phyloP scores from a whole-genome alignment of 306 rosid genomes.

The Astragalus membranaceus region DNA sequence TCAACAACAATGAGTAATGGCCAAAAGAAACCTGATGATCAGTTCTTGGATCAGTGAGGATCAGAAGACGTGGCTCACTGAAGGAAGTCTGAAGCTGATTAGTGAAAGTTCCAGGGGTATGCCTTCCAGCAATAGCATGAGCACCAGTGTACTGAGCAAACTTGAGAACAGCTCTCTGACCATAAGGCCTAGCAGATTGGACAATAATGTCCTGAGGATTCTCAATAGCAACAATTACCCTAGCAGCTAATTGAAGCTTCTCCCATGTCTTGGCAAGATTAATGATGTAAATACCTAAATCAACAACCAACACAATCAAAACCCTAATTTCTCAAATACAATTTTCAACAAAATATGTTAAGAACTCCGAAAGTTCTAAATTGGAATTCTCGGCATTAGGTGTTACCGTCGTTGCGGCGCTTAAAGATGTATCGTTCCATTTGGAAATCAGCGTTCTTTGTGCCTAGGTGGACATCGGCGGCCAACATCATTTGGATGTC shows the following conservation, averaged over 20 bases:
- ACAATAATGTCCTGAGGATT: constrained; percentile 75
- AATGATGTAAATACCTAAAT: constrained; percentile 64
- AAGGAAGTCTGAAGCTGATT: constrained; percentile 87
- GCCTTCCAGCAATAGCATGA: constrained; percentile 82
- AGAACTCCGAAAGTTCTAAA: too few relatives aligned
- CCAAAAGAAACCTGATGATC: constrained; percentile 63
- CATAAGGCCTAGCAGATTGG: constrained; percentile 78
- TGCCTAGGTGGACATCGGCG: constrained; percentile 79
- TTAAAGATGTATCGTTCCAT: constrained; percentile 91
- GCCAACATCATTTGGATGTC: constrained; percentile 94
- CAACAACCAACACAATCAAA: neutral
- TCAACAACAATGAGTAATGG: neutral
- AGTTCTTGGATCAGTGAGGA: constrained; percentile 89
- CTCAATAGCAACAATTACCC: constrained; percentile 78
- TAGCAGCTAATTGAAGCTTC: constrained; percentile 74
- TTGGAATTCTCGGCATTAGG: too few relatives aligned
- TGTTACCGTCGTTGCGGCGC: constrained; percentile 79
- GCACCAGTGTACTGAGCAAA: constrained; percentile 83
- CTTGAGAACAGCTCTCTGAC: constrained; percentile 80
- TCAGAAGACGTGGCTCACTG: constrained; percentile 81
- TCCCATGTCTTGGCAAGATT: constrained; percentile 85
- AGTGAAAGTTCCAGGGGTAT: constrained; percentile 85
- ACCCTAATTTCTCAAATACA: neutral
- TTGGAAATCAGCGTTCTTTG: constrained; percentile 76
- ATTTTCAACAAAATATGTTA: neutral